A percentile compares a stretch with the other conserved stretches of the same genome.
Conservation (phyloP, 73 alveolate species). For the Paramecium tetraurelia region DNA sequence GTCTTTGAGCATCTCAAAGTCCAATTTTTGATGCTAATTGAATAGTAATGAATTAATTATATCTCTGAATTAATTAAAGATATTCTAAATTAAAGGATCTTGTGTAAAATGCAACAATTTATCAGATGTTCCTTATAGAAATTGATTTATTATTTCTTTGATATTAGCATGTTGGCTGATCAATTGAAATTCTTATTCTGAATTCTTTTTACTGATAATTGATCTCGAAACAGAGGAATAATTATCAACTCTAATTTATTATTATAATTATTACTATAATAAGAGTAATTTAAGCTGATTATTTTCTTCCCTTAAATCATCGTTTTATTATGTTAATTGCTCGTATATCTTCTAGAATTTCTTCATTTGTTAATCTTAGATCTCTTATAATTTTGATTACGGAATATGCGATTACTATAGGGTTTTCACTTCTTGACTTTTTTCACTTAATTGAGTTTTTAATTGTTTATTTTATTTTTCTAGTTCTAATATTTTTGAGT, state of each 20-base stretch:
- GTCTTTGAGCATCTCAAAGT: neutral
- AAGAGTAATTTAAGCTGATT: neutral
- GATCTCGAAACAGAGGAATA: neutral
- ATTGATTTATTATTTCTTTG: neutral
- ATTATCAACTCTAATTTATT: neutral
- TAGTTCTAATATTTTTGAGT: neutral
- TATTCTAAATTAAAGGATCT: neutral
- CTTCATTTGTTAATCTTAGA: neutral
- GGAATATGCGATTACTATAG: neutral
- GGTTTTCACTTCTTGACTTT: neutral
- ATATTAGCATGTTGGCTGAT: neutral
- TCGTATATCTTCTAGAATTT: neutral
- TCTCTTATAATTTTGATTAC: neutral
- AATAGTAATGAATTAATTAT: neutral
- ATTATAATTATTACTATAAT: neutral
- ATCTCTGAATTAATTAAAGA: neutral
- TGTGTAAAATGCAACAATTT: neutral
- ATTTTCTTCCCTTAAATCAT: conserved; percentile 3
- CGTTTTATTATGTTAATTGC: neutral
- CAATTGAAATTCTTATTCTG: neutral
- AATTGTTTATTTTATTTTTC: neutral
- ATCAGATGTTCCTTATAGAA: neutral
- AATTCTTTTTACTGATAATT: neutral
- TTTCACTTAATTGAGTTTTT: neutral
- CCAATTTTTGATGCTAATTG: neutral